phyloP scores from a whole-genome alignment of 495 filamentous ascomycete genomes.

The Acidomyces sp. region DNA sequence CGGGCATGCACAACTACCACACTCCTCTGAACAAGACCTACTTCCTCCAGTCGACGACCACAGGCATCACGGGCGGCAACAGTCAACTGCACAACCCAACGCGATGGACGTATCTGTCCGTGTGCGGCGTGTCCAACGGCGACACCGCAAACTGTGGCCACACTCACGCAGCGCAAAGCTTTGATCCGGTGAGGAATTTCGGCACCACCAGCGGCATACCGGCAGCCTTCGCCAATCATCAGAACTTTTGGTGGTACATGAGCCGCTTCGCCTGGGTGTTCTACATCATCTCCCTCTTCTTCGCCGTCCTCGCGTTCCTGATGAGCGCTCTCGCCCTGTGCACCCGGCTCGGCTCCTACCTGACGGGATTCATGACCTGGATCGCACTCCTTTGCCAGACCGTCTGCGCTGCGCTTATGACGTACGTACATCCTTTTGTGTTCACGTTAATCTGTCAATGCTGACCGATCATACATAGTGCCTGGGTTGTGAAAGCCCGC shows the following conservation, averaged over 20 bases:
- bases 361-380: constrained; percentile 42
- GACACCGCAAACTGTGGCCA: constrained; percentile 42
- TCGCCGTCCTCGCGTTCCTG: constrained; percentile 46
- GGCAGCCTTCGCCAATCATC: constrained; percentile 40
- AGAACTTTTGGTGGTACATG: constrained; percentile 47
- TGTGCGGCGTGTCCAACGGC: constrained; percentile 46
- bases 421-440: constrained; percentile 38
- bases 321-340: constrained; percentile 48
- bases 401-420: constrained; percentile 53
- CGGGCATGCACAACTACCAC: constrained; percentile 40
- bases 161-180: constrained; percentile 45
- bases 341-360: constrained; percentile 45
- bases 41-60: constrained; percentile 67
- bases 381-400: constrained; percentile 50
- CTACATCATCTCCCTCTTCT: constrained; percentile 55
- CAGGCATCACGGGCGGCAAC: constrained; percentile 40
- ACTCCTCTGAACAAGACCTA: constrained; percentile 61
- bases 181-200: constrained; percentile 56
- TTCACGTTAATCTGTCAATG: not conserved
- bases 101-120: constrained; percentile 80
- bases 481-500: constrained; percentile 65
- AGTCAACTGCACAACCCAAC: constrained; percentile 43
- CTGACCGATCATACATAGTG: constrained; percentile 36
- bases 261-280: constrained; percentile 64
- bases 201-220: constrained; percentile 44